Evolutionary conservation across 495 filamentous ascomycete genomes (phyloP).

Genomic region (Penicillium parvum): DNA sequence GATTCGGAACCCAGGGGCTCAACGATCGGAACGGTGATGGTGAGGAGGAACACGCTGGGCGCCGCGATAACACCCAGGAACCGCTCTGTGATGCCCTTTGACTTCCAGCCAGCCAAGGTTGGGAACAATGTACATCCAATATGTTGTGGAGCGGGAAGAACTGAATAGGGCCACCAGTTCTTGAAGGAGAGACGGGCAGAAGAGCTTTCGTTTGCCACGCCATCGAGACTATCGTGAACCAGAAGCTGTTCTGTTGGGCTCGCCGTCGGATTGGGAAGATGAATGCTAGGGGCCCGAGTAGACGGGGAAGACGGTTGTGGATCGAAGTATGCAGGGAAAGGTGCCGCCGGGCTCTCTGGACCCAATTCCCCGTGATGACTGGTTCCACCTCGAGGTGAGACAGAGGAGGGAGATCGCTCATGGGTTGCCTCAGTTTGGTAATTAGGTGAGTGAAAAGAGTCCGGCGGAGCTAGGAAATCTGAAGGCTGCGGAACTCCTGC

Average conservation of each 20-base stretch:
- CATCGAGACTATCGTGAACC: conserved; percentile 26
- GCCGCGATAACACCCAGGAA: conserved; percentile 72
- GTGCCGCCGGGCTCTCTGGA: conserved; percentile 32
- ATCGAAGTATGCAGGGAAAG: conserved; percentile 52
- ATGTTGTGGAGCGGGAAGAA: conserved; percentile 66
- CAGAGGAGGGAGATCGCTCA: conserved; percentile 24
- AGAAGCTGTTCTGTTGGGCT: conserved; percentile 46
- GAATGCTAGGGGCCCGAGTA: conserved; percentile 50
- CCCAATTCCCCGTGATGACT: conserved; percentile 5
- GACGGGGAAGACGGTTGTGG: conserved; percentile 35
- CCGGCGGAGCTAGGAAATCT: conserved; percentile 35
- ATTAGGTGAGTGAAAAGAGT: conserved; percentile 32
- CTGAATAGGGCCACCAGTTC: conserved; percentile 69
- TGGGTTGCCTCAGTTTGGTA: conserved; percentile 24
- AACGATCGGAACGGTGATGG: conserved; percentile 88
- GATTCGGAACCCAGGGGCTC: conserved; percentile 58
- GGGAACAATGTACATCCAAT: conserved; percentile 79
- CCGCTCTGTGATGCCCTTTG: conserved; percentile 74
- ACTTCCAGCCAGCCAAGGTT: conserved; percentile 72
- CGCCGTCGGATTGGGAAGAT: conserved; percentile 42
- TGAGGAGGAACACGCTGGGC: conserved; percentile 85
- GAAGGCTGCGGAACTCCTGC: conserved; percentile 19
- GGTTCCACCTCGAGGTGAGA: conserved; percentile 32
- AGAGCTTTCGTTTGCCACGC: conserved; percentile 11
- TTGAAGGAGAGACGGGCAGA: conserved; percentile 18